Evolutionary conservation across 2,329 filamentous ascomycete species (phyloP), one percentile per base, ranked within the genome.

Genomic region (Lachnellula cervina): DNA sequence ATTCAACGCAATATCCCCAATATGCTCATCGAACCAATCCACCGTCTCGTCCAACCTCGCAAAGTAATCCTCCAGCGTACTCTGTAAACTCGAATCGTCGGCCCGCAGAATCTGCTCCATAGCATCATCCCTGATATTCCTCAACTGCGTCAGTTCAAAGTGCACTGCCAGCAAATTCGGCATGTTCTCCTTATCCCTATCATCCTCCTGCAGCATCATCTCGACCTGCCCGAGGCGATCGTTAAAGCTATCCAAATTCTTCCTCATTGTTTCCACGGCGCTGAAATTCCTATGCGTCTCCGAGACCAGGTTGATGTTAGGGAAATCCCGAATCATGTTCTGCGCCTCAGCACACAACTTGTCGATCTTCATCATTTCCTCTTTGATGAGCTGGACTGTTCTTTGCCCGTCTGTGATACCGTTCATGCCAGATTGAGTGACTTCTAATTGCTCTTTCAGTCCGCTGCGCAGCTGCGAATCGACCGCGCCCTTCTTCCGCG

Each of bases 331-430:
- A 68, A 99, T 96, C 84, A 97, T 97, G 70, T 90, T 90, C 77
- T 97, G 93, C 53, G 92, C 92, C 74, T 99, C 95, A 61, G 92
- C 91, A 76, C 94, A 99, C 62, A 99, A 83, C 75, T 90, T 91
- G 77, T 99, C 94, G 68, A 99, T 97, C 75, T 93, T 95, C 79
- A 95, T 91, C 84, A 99, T 94, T 76, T 99, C 94, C 64, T 97
- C 93, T 73, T 96, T 96, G 74, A 97, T 97, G 66, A 88, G 83
- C 69, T 90, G 88, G 37, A 99, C 89, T 59, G 90, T 90, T 72
- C 92, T 89, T 73, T 97, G 92, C 55, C 92, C 92, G 69, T 97
- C 91, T 45, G 83, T 84, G 62, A 99, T 86, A 60, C 89, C 89
- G 62, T 77, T 87, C 86, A 99, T 96, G 71, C 94, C 94, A 64